phyloP scores from a whole-genome alignment of 2,329 filamentous ascomycete genomes.

The Pseudocercospora eumusae region DNA sequence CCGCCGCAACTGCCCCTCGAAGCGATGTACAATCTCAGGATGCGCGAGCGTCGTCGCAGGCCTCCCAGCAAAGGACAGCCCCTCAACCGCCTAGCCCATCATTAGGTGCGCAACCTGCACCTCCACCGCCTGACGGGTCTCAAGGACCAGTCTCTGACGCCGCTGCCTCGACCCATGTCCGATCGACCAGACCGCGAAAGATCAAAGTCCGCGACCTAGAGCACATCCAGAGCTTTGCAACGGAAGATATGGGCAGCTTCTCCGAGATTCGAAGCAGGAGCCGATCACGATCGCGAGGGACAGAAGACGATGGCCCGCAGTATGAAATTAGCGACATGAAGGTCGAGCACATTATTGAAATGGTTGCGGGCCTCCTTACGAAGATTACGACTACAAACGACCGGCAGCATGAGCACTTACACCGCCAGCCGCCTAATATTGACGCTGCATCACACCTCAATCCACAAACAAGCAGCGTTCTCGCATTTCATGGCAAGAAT shows the following conservation, averaged over 20 bases:
- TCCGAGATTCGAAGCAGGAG: constrained; percentile 48
- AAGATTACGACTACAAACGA: constrained; percentile 99
- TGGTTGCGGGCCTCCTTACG: constrained; percentile 93
- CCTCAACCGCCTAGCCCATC: constrained; percentile 32
- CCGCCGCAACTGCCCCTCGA: constrained; percentile 20
- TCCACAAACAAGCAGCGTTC: constrained; percentile 69
- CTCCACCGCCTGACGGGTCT: constrained; percentile 30
- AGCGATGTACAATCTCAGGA: constrained; percentile 24
- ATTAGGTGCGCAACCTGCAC: constrained; percentile 35
- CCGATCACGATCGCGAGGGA: constrained; percentile 45
- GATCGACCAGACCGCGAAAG: constrained; percentile 53
- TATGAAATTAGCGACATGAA: constrained; percentile 99
- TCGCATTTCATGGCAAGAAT: constrained; percentile 98
- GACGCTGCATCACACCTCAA: constrained; percentile 61
- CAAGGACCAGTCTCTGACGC: constrained; percentile 9
- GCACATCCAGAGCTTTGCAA: constrained; percentile 86
- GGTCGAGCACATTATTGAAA: constrained; percentile 95
- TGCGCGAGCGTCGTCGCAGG: constrained; percentile 22
- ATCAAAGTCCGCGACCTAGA: constrained; percentile 86
- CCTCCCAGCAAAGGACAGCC: constrained; percentile 21
- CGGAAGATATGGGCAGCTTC: constrained; percentile 67
- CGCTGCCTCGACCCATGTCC: constrained; percentile 31
- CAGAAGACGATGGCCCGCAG: constrained; percentile 58
- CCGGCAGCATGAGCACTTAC: constrained; percentile 84
- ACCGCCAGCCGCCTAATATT: constrained; percentile 67